Percentiles rank a stretch among this genome's conserved stretches.
phyloP scores from a whole-genome alignment of 352 stramenopile genomes.

The Phytophthora boehmeriae region DNA sequence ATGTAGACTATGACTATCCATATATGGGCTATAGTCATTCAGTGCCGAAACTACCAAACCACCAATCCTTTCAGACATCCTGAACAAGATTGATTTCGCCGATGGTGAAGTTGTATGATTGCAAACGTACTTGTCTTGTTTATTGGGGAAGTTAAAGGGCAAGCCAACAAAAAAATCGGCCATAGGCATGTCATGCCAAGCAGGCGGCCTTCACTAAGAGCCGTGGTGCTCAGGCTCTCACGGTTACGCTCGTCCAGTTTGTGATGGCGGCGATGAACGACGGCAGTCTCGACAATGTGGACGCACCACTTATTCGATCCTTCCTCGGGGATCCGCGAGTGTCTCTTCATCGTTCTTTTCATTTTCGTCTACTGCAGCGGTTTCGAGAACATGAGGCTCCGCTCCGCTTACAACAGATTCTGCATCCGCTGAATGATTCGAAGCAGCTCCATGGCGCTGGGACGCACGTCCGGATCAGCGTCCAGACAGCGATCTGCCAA shows the following conservation, averaged over 20 bases:
- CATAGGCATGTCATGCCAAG: slow-evolving; percentile 11
- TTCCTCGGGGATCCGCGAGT: slow-evolving; percentile 23
- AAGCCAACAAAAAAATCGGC: slow-evolving; percentile 38
- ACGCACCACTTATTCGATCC: slow-evolving; percentile 30
- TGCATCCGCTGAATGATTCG: slow-evolving; percentile 68
- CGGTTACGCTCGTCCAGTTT: neutral
- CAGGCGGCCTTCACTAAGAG: slow-evolving; percentile 19
- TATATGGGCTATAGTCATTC: no score
- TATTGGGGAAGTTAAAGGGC: slow-evolving; percentile 30
- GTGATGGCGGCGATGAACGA: neutral
- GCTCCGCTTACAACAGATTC: slow-evolving; percentile 52
- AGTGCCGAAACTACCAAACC: no score
- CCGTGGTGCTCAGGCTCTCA: neutral
- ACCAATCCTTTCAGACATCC: no score
- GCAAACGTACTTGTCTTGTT: slow-evolving; percentile 28
- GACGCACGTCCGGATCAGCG: slow-evolving; percentile 67
- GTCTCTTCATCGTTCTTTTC: slow-evolving; percentile 17
- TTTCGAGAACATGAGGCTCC: slow-evolving; percentile 2
- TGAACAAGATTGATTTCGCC: no score
- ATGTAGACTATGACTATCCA: no score
- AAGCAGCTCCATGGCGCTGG: slow-evolving; percentile 71
- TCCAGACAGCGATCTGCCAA: slow-evolving; percentile 71
- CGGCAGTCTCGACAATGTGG: neutral
- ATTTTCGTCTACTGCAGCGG: slow-evolving; percentile 17
- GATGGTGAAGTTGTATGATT: neutral